Percentiles rank a stretch among this genome's conserved stretches.
Evolutionary conservation across 2,329 filamentous ascomycete genomes (phyloP).

Genomic region (Verticillium nonalfalfae): DNA sequence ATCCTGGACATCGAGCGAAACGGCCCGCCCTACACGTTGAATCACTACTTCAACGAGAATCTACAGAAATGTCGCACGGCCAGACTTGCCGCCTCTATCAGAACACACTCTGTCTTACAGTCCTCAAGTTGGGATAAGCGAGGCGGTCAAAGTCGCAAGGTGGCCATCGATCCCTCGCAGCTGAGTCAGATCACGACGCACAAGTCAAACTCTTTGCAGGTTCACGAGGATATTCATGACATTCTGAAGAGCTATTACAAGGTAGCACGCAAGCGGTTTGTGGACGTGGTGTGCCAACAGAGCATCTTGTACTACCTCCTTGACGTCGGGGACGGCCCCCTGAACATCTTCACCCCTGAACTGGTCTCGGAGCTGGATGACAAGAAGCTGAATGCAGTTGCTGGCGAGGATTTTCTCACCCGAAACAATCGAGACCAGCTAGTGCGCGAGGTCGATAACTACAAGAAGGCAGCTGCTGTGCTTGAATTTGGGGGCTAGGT

Average conservation of each 20-base stretch:
- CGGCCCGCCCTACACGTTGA: constrained; percentile 39
- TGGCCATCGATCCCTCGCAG: background rate
- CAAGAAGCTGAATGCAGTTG: constrained; percentile 46
- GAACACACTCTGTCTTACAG: too few relatives aligned
- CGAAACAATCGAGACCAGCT: constrained; percentile 35
- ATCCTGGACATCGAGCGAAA: constrained; percentile 45
- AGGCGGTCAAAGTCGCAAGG: too few relatives aligned
- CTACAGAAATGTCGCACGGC: constrained; percentile 18
- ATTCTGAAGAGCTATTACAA: constrained; percentile 56
- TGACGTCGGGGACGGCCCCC: constrained; percentile 37
- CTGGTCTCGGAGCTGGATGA: constrained; percentile 41
- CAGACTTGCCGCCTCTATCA: background rate
- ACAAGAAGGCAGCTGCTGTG: constrained; percentile 27
- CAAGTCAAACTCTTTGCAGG: constrained; percentile 23
- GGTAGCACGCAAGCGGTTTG: constrained; percentile 53
- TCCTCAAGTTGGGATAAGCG: too few relatives aligned
- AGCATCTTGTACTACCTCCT: constrained; percentile 49
- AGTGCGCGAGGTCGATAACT: constrained; percentile 34
- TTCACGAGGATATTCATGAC: constrained; percentile 50
- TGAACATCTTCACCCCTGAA: constrained; percentile 43
- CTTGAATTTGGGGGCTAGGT: constrained; percentile 3
- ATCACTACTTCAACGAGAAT: constrained; percentile 43
- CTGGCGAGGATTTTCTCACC: constrained; percentile 44
- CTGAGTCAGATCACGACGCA: constrained; percentile 9
- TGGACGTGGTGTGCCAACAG: constrained; percentile 57